Evolutionary conservation across 306 rosid species (phyloP), one percentile per base, ranked within the genome.

Genomic region (Pyrus betulifolia): DNA sequence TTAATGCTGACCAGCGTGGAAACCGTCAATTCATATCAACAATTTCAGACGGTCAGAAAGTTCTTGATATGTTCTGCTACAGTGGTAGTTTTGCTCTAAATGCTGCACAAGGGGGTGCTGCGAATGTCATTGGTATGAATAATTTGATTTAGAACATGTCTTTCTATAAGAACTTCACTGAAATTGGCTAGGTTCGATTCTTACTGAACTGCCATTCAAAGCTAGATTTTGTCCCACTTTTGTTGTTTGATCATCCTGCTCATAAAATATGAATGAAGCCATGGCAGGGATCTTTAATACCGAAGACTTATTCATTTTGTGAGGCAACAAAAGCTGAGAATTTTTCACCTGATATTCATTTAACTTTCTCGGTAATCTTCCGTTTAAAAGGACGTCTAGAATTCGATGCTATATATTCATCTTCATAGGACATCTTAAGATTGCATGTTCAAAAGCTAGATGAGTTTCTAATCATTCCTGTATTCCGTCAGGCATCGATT

Each of bases 1-100:
- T 95, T 77, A 92, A 95, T 79, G 96, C 95, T n/a, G 97, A 92
- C 85, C 97, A 95, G 78, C 97, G 93, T 14, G 97, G 90, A 78
- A 92, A 87, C 83, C 92, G 93, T 21, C 87, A 89, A 59, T 92
- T 86, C 86, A 83, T 95, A 84, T 95, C 97, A 57, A 88, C 84
- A 49, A 81, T 92, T 79, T 89, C 98, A 23, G 77, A 76, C 55
- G 91, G 89, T 67, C 87, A 83, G 77, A 90, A 78, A 84, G 97
- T 95, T 81, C 93, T 95, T 74, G 98, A 95, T 87, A 77, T 95
- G 70, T 95, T 93, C 85, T 95, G 98, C 86, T 95, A 95, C 78
- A 92, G 96, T 79, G 97, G 97, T 66, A 96, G 96, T 71, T 95
- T 92, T 85, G 86, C 98, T 81, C 81, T 95, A 74, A 92, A 92